These are phyloP conservation scores for Berkeleyomyces rouxiae DNA, from an alignment of 2,329 filamentous ascomycete genomes.

Conservation along the genomic window DNA sequence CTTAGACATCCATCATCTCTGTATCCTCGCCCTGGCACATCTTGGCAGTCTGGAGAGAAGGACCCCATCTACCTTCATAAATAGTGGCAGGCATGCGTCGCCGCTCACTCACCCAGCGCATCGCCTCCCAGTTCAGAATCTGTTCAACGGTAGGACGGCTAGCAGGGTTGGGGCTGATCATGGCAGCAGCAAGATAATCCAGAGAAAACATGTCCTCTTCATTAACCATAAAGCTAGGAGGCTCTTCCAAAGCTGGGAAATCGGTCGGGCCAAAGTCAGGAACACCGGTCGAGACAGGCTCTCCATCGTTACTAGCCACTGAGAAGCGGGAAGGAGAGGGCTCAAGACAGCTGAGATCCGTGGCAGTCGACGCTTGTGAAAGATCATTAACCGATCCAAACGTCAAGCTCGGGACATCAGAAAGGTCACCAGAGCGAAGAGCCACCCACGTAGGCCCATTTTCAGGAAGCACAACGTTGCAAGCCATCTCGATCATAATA, in stretches of 20 bases:
- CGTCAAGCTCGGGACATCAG: conserved; percentile 73
- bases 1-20: conserved; percentile 43
- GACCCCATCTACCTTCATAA: conserved; percentile 92
- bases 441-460: conserved; percentile 86
- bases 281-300: not conserved
- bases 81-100: conserved; percentile 81
- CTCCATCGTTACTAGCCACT: not conserved
- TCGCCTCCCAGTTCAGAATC: conserved; percentile 53
- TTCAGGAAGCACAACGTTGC: conserved; percentile 83
- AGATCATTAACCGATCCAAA: conserved; percentile 58
- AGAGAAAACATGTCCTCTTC: conserved; percentile 55
- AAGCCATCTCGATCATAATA: conserved; percentile 86
- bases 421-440: conserved; percentile 75
- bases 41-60: conserved; percentile 26
- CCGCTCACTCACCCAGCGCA: conserved; percentile 63
- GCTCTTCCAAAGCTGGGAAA: conserved; percentile 37
- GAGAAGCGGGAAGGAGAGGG: conserved; percentile 2
- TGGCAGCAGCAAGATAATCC: conserved; percentile 69
- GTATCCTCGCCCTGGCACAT: conserved; percentile 37
- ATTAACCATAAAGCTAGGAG: conserved; percentile 82
- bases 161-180: conserved; percentile 63
- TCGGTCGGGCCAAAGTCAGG: conserved; percentile 27
- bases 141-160: conserved; percentile 60
- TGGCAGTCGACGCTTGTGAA: not conserved
- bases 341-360: not conserved